Evolutionary conservation across 2,329 filamentous ascomycete genomes (phyloP), one percentile per base, ranked within the genome.

Genomic region (Fusarium transvaalense): DNA sequence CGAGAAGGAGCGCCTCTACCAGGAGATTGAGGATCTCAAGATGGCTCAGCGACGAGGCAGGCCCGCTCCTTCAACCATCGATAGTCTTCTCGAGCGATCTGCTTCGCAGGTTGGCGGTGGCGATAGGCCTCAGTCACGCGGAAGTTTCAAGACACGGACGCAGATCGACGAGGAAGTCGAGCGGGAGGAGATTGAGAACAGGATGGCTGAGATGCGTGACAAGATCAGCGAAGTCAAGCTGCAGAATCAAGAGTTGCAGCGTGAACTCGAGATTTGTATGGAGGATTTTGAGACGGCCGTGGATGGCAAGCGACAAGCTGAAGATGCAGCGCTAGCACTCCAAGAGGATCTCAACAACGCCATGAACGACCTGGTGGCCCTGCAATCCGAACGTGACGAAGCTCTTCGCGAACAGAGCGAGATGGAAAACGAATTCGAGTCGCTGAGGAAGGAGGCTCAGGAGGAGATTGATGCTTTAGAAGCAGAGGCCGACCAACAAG

Each of bases 1-100:
- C 27, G 96, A 99, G 77, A 97, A 97, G 76, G 94, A 98, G 77
- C 89, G 94, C 7, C 84, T 99, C 10, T 97, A 98, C 78, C 93
- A 97, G 76, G 95, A 99, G 77, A 98, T 98, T 66, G 96, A 99
- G 79, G 94, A 97, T 65, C 84, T 99, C 66, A 99, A 98, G 80
- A 89, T 98, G 73, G 89, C 92, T 3, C 91, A 94, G 69, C 90
- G 94, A 56, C 89, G 93, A 66, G 88, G 88, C 31, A 91, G 86
- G 71, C 75, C 83, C 6, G 85, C 86, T 1, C 84, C 86, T 0
- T 88, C 88, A 1, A 88, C 93, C 2, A 89, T 95, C 8, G 96
- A 98, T 76, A 97, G 94, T 76, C 91, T 98, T 42, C 87, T 98
- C 32, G 96, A 98, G 63, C 89, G 96, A n/a, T 97, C 95, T 1